phyloP scores from a whole-genome alignment of 331 rosid genomes.

The Malus hybrid region DNA sequence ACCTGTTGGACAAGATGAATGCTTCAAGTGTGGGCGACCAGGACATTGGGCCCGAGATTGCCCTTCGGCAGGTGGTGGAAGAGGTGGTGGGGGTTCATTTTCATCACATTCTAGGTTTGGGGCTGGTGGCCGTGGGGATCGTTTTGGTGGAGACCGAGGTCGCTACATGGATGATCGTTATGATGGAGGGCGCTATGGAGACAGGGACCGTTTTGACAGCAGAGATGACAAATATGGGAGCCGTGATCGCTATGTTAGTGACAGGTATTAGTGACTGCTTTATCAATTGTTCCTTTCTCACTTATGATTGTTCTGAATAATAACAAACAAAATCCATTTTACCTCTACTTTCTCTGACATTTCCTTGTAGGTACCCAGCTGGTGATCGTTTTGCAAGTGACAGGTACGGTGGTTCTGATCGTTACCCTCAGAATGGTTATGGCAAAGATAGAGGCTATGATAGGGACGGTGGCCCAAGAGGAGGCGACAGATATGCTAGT shows the following conservation, averaged over 20 bases:
- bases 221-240: slow-evolving; percentile 77
- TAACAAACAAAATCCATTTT: not conserved
- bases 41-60: slow-evolving; percentile 99
- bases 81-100: slow-evolving; percentile 63
- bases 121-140: slow-evolving; percentile 64
- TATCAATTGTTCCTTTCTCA: not conserved
- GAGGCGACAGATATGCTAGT: slow-evolving; percentile 60
- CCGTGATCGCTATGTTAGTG: slow-evolving; percentile 72
- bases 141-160: slow-evolving; percentile 66
- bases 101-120: slow-evolving; percentile 80
- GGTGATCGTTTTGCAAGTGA: slow-evolving; percentile 66
- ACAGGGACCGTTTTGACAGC: slow-evolving; percentile 69
- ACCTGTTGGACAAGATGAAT: slow-evolving; percentile 80
- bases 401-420: slow-evolving; percentile 60
- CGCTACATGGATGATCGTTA: slow-evolving; percentile 70
- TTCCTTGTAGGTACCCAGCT: slow-evolving; percentile 44
- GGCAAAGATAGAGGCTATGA: slow-evolving; percentile 72
- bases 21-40: slow-evolving; percentile 95
- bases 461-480: slow-evolving; percentile 50
- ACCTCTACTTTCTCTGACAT: not conserved
- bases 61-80: slow-evolving; percentile 61
- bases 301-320: not conserved
- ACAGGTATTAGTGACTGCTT: slow-evolving; percentile 49
- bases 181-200: slow-evolving; percentile 79
- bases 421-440: slow-evolving; percentile 64